Evolutionary conservation across 2,329 filamentous ascomycete species (phyloP).

Genomic region (Raffaelea ambrosiae): DNA sequence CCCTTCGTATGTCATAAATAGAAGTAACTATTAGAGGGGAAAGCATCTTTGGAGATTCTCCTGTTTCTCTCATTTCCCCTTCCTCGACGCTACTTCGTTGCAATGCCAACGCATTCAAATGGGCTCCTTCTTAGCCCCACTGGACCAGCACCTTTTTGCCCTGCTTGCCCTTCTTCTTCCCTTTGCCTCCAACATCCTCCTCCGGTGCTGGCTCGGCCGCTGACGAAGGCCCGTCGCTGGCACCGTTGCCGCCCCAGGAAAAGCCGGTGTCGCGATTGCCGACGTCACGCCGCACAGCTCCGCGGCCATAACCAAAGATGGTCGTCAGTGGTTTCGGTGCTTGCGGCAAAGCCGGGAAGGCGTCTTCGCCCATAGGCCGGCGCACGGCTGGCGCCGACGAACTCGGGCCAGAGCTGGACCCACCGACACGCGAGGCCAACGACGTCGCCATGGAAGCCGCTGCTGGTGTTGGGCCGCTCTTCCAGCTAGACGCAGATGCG

Average conservation of each 20-base stretch:
- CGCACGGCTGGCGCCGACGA: conserved; percentile 1
- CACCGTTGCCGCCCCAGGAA: conserved; percentile 32
- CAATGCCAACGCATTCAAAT: too few relatives aligned
- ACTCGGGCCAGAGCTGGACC: neutral
- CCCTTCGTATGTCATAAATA: too few relatives aligned
- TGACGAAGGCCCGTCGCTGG: conserved; percentile 11
- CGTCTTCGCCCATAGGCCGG: conserved; percentile 37
- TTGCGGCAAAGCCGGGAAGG: conserved; percentile 75
- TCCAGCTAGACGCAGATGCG: conserved; percentile 12
- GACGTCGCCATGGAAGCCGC: conserved; percentile 9
- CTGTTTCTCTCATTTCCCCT: too few relatives aligned
- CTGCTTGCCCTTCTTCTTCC: conserved; percentile 50
- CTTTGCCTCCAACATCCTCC: conserved; percentile 25
- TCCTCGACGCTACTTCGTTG: too few relatives aligned
- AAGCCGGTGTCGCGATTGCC: conserved; percentile 39
- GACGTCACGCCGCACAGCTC: conserved; percentile 46
- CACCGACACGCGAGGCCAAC: conserved; percentile 10
- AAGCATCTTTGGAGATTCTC: too few relatives aligned
- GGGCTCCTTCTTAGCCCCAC: conserved; percentile 38
- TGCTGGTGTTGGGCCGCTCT: conserved; percentile 9
- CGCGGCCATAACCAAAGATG: conserved; percentile 52
- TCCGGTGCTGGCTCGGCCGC: conserved; percentile 20
- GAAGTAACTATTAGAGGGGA: too few relatives aligned
- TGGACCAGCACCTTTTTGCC: conserved; percentile 54
- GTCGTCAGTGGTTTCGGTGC: conserved; percentile 61